Evolutionary conservation across 1,284 basidiomycete species (phyloP).

Genomic region (Ganoderma multipileum): DNA sequence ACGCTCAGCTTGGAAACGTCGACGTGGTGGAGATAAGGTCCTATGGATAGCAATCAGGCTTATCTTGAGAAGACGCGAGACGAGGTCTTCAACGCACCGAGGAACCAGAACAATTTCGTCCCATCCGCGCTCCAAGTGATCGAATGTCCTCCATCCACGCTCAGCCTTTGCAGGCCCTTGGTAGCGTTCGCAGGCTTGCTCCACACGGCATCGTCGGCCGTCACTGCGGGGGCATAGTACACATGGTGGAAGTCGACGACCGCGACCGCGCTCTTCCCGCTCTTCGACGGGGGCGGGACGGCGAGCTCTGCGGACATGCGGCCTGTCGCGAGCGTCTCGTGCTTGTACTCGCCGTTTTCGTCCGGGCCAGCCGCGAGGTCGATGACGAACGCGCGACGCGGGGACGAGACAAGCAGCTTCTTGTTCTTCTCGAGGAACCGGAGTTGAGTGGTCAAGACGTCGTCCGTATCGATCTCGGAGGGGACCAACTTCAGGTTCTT

Average conservation of each 20-base stretch:
- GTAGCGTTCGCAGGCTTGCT: conserved; percentile 73
- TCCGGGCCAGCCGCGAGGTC: conserved; percentile 56
- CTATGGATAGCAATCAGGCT: conserved; percentile 41
- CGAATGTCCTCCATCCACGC: conserved; percentile 76
- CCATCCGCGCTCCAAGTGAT: conserved; percentile 68
- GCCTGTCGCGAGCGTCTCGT: conserved; percentile 58
- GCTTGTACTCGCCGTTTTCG: conserved; percentile 54
- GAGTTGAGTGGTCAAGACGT: conserved; percentile 44
- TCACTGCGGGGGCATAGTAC: conserved; percentile 55
- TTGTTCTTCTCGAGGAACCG: conserved; percentile 57
- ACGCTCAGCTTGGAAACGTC: conserved; percentile 56
- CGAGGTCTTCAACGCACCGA: conserved; percentile 50
- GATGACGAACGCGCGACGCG: conserved; percentile 56
- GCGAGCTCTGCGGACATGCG: conserved; percentile 62
- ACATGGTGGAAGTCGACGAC: conserved; percentile 74
- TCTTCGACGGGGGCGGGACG: conserved; percentile 41
- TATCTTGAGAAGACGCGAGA: background rate
- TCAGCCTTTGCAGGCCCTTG: conserved; percentile 62
- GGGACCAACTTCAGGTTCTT: conserved; percentile 37
- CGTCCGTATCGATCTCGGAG: conserved; percentile 28
- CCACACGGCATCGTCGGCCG: conserved; percentile 58
- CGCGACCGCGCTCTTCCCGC: conserved; percentile 45
- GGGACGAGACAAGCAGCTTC: conserved; percentile 66
- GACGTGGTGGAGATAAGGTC: conserved; percentile 68
- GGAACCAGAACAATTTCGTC: conserved; percentile 70